phyloP scores from a whole-genome alignment of 331 rosid species.

The Quercus tomentella region DNA sequence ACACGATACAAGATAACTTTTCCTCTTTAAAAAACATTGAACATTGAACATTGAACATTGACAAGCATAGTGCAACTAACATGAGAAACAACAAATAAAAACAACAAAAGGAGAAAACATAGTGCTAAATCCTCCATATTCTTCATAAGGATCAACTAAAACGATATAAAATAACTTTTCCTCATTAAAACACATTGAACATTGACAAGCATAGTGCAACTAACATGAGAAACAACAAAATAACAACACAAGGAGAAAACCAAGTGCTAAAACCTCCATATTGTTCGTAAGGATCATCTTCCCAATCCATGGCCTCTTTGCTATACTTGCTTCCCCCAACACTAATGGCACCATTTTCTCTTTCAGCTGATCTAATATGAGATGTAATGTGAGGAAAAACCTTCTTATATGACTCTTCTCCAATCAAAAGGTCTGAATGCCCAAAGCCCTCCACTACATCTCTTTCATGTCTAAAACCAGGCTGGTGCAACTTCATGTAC shows the following conservation, averaged over 20 bases:
- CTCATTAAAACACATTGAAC: neutral
- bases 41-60: no score
- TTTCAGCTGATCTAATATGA: conserved; percentile 18
- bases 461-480: conserved; percentile 24
- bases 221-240: neutral
- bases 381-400: conserved; percentile 29
- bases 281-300: conserved; percentile 20
- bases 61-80: no score
- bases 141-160: no score
- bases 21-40: no score
- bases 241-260: conserved; percentile 25
- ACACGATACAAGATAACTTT: no score
- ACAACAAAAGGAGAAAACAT: no score
- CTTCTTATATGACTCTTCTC: conserved; percentile 23
- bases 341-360: neutral
- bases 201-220: neutral
- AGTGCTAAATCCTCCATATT: no score
- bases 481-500: conserved; percentile 36
- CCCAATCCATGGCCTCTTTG: conserved; percentile 24
- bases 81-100: no score
- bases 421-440: conserved; percentile 38
- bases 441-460: conserved; percentile 34
- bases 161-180: neutral
- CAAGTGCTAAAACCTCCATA: conserved; percentile 18
- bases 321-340: conserved; percentile 9